phyloP scores from a whole-genome alignment of 306 rosid species.

The Cucumis cinereus region DNA sequence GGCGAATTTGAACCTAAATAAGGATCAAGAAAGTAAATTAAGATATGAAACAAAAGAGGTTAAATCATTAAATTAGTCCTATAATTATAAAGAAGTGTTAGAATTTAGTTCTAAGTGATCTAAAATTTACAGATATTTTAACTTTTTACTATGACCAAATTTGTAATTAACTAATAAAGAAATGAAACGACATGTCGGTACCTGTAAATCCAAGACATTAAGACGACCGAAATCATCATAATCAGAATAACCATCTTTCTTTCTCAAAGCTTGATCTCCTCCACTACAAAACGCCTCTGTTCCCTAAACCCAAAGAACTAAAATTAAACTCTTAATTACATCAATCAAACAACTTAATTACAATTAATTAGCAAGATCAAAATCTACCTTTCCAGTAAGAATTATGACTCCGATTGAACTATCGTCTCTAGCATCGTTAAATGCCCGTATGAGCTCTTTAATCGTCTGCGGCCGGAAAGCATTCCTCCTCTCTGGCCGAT shows the following conservation, averaged over 20 bases:
- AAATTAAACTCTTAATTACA: not conserved
- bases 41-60: no score
- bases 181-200: constrained; percentile 13
- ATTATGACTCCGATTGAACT: constrained; percentile 64
- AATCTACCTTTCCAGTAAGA: constrained; percentile 61
- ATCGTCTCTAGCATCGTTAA: constrained; percentile 70
- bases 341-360: not conserved
- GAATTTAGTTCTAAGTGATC: no score
- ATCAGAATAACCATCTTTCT: constrained; percentile 67
- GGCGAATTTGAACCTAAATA: constrained; percentile 68
- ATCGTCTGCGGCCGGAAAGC: constrained; percentile 72
- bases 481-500: constrained; percentile 71
- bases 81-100: no score
- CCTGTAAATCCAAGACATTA: constrained; percentile 88
- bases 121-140: no score
- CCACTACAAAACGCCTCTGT: constrained; percentile 82
- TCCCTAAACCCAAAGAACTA: constrained; percentile 29
- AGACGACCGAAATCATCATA: constrained; percentile 50
- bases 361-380: not conserved
- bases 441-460: constrained; percentile 71
- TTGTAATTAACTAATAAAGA: not conserved
- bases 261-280: constrained; percentile 81
- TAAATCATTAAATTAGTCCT: no score
- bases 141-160: no score
- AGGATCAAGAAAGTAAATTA: not conserved